Evolutionary conservation across 169 alveolate genomes (phyloP), one percentile per base, ranked within the genome.

Genomic region (Eimeria sp.): DNA sequence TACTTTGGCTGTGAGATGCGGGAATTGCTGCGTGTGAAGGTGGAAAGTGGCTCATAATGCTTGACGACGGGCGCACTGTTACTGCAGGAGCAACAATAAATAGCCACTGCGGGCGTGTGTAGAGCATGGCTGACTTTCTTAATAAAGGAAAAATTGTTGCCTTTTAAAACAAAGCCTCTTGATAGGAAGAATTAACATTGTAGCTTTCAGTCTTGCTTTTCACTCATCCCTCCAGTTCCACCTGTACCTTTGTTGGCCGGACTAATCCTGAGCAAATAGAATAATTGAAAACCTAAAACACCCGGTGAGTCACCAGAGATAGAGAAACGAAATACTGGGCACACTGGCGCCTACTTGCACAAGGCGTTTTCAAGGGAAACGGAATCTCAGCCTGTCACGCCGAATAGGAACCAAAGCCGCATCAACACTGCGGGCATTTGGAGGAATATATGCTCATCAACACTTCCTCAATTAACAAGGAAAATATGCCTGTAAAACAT

Each of bases 91-190:
- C 33, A 40, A 13, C 54, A 6, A 43, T 4, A 11, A 20, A n/a
- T 23, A 8, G 25, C 80, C 0, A 6, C 4, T 33, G 40, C 4
- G 18, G 3, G 54, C 27, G 49, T 74, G 58, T 16, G 16, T 8
- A 30, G 83, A 18, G 83, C 40, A 74, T 6, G 56, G 58, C 83
- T 74, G 33, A 74, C 83, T 74, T 74, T 74, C 83, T 72, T 40
- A 27, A n/a, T 54, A 13, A 20, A 2, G 18, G 33, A 16, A 40
- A 74, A 37, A 40, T 14, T 40, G 10, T 20, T 56, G 16, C 58
- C 56, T 74, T 33, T 9, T 3, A n/a, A 3, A 33, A 2, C 56
- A 40, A 18, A 40, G 33, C 33, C 16, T 33, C n/a, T 37, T 33
- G 49, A 71, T 1, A 13, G 83, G 20, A 40, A 18, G 58, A 74